Conservation (phyloP, 192 early-diverging fungal species). For the Coemansia sp. region DNA sequence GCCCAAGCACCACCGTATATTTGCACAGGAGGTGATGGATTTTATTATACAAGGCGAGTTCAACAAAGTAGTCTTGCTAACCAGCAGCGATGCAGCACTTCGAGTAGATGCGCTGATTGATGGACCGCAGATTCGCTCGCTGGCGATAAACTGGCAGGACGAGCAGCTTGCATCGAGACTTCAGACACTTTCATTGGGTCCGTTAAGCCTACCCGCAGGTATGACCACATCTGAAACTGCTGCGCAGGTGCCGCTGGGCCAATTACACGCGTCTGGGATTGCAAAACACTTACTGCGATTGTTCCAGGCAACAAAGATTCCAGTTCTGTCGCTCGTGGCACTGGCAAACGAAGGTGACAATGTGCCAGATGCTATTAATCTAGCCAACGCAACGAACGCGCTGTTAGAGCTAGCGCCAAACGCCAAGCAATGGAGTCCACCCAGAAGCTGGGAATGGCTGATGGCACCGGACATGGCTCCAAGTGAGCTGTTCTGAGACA, state of each 20-base stretch:
- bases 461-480: constrained; percentile 29
- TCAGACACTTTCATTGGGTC: constrained; percentile 26
- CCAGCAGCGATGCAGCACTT: constrained; percentile 67
- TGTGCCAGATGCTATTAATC: constrained; percentile 62
- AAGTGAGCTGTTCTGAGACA: constrained; percentile 19
- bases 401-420: constrained; percentile 22
- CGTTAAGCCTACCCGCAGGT: not conserved
- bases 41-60: constrained; percentile 60
- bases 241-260: constrained; percentile 35
- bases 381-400: constrained; percentile 56
- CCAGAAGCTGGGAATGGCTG: constrained; percentile 48
- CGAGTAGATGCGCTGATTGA: constrained; percentile 63
- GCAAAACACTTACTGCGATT: constrained; percentile 56
- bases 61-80: constrained; percentile 58
- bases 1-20: constrained; percentile 50
- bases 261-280: constrained; percentile 61
- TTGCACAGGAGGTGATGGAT: constrained; percentile 55
- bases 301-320: constrained; percentile 42
- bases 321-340: constrained; percentile 54
- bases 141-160: constrained; percentile 54
- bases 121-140: constrained; percentile 47
- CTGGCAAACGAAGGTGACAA: constrained; percentile 79
- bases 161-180: constrained; percentile 28
- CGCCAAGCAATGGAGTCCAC: constrained; percentile 27
- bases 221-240: not conserved